Evolutionary conservation across 306 rosid genomes (phyloP).

Genomic region (Fagus crenata): DNA sequence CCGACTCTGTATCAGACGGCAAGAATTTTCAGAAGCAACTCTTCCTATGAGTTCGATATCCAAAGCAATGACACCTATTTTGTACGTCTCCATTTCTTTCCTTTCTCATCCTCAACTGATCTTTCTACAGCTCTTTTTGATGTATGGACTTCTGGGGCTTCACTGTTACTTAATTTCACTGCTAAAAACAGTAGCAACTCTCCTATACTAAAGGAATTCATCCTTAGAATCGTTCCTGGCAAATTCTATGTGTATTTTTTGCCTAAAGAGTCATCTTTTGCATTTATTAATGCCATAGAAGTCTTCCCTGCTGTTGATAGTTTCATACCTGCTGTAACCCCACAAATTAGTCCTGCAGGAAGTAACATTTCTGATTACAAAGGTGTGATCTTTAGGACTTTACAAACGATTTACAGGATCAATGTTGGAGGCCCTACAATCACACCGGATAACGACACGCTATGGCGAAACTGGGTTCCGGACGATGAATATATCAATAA

Average conservation of each 20-base stretch:
- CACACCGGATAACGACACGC: neutral
- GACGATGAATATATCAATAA: constrained; percentile 9
- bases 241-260: constrained; percentile 30
- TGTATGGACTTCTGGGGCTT: constrained; percentile 36
- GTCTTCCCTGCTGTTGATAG: constrained; percentile 33
- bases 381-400: neutral
- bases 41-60: constrained; percentile 31
- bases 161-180: constrained; percentile 36
- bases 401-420: constrained; percentile 35
- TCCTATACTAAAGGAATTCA: constrained; percentile 36
- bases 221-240: neutral
- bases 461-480: constrained; percentile 34
- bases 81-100: constrained; percentile 52
- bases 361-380: neutral
- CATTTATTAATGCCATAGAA: constrained; percentile 57
- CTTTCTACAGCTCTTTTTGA: constrained; percentile 36
- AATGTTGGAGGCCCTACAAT: constrained; percentile 39
- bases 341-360: constrained; percentile 6
- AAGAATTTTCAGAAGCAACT: constrained; percentile 29
- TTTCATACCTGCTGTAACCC: neutral
- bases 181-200: constrained; percentile 2
- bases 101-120: constrained; percentile 32
- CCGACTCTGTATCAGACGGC: constrained; percentile 25
- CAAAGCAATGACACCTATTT: constrained; percentile 14
- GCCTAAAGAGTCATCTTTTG: constrained; percentile 41